Base-by-base conservation (phyloP, 2,329 filamentous ascomycete species). In the Scleromitrula shiraiana region DNA sequence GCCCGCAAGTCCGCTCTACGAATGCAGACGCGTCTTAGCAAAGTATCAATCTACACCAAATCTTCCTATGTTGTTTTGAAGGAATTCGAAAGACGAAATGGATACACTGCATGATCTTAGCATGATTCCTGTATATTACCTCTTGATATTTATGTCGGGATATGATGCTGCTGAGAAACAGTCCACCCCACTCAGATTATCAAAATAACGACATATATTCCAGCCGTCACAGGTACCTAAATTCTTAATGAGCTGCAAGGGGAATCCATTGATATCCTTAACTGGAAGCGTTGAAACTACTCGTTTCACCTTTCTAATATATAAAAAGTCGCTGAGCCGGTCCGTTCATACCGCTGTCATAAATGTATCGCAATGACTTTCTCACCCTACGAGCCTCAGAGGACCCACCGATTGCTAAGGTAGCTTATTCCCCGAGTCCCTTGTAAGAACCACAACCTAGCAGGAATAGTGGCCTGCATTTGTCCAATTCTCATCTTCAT, bases 331-430 rank as follows among this genome's bases (percentile, higher is more conserved):
- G 59, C 53, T 42, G 56, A 41, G 49, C 41, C 59, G 58, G 59
- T 57, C 59, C 57, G 58, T 43, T 41, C 50, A 55, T 52, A 55
- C 55, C 55, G 56, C 46, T 55, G 38, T 40, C 32, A 15, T 41
- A 22, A 36, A 20, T 26, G 15, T 12, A 23, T 42, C 32, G 22
- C 19, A 27, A 35, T 9, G n/a, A 36, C 24, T 45, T 41, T 6
- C 17, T 33, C 14, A 20, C 23, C 14, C 29, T 19, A 38, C 23
- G 32, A 36, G 45, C 15, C 27, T 47, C 19, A 12, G 37, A 27
- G 22, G 41, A 41, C 29, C 22, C 32, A 29, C 33, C 15, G 41
- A 17, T 35, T 32, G 27, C 29, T 33, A 32, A 26, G 23, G 19
- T 33, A 47, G 22, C 38, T 36, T 41, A n/a, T 36, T 10, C n/a